phyloP scores from a whole-genome alignment of 1,284 basidiomycete species.

The Ustanciosporium gigantosporum region DNA sequence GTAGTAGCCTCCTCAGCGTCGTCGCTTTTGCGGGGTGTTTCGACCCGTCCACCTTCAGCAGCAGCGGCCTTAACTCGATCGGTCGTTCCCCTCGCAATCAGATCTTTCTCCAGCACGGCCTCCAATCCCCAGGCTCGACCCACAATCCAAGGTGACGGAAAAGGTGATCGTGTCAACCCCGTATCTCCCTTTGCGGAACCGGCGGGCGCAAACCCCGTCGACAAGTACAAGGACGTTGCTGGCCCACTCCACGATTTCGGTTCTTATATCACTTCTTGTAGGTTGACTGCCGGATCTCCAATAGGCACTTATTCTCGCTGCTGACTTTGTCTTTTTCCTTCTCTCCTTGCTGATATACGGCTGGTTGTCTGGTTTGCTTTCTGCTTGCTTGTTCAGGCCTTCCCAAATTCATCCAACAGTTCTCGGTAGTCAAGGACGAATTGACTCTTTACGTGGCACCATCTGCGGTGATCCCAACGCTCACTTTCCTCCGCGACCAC shows the following conservation, averaged over 20 bases:
- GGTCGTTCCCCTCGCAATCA: conserved; percentile 7
- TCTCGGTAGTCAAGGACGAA: conserved; percentile 80
- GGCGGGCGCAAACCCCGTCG: conserved; percentile 54
- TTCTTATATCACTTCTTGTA: conserved; percentile 56
- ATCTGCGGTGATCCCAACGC: conserved; percentile 77
- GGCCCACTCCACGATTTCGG: conserved; percentile 57
- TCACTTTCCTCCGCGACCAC: conserved; percentile 95
- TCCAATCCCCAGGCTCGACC: conserved; percentile 11
- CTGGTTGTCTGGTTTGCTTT: not conserved
- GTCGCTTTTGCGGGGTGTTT: conserved; percentile 20
- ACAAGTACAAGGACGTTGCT: conserved; percentile 38
- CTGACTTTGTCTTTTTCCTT: conserved; percentile 1
- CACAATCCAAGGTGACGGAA: conserved; percentile 35
- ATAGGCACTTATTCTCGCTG: not conserved
- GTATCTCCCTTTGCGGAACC: conserved; percentile 50
- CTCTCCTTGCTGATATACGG: not conserved
- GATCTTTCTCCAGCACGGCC: conserved; percentile 22
- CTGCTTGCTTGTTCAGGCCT: conserved; percentile 34
- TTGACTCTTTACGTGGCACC: conserved; percentile 87
- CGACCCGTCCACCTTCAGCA: conserved; percentile 14
- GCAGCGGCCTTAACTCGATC: too few species aligned
- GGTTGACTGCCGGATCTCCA: conserved; percentile 9
- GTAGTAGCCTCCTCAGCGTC: too few species aligned
- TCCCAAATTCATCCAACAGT: conserved; percentile 60
- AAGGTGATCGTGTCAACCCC: conserved; percentile 54